phyloP scores from a whole-genome alignment of 1,139 yeast genomes.

The Candida mesenterica region DNA sequence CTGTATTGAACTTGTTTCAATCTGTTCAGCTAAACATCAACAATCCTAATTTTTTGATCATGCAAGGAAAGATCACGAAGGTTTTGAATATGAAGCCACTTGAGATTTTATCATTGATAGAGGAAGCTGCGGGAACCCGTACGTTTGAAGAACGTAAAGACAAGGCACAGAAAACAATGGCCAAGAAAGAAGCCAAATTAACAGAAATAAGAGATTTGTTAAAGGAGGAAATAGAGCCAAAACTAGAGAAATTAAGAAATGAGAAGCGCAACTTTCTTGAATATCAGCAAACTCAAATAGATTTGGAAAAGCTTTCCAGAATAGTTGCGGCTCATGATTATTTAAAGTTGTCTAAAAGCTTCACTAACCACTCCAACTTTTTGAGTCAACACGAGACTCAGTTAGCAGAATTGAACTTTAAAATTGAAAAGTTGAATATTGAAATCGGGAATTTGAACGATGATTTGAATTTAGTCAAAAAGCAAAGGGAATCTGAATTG shows the following conservation, averaged over 20 bases:
- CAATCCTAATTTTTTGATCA: conserved; percentile 93
- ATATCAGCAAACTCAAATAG: conserved; percentile 80
- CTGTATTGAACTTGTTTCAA: conserved; percentile 87
- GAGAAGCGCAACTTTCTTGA: conserved; percentile 85
- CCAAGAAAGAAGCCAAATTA: conserved; percentile 82
- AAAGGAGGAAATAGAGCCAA: conserved; percentile 89
- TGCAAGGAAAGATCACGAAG: conserved; percentile 98
- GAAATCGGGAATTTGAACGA: conserved; percentile 62
- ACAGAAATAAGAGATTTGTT: conserved; percentile 72
- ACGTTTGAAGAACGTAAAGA: conserved; percentile 93
- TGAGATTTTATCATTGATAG: conserved; percentile 86
- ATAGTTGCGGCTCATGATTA: conserved; percentile 81
- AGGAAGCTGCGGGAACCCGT: conserved; percentile 97
- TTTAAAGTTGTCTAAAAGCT: conserved; percentile 40
- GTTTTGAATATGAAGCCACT: conserved; percentile 94
- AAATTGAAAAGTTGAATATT: conserved; percentile 42
- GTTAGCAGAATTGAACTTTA: conserved; percentile 34
- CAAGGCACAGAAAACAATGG: conserved; percentile 88
- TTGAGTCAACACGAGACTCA: conserved; percentile 36
- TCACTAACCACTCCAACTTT: conserved; percentile 38
- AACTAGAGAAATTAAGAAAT: conserved; percentile 72
- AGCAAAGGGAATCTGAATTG: conserved; percentile 57
- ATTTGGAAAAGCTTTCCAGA: conserved; percentile 70
- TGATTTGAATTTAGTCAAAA: conserved; percentile 58
- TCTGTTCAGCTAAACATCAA: conserved; percentile 94